phyloP scores from a whole-genome alignment of 2,329 filamentous ascomycete genomes.

The Colletotrichum cuscutae region DNA sequence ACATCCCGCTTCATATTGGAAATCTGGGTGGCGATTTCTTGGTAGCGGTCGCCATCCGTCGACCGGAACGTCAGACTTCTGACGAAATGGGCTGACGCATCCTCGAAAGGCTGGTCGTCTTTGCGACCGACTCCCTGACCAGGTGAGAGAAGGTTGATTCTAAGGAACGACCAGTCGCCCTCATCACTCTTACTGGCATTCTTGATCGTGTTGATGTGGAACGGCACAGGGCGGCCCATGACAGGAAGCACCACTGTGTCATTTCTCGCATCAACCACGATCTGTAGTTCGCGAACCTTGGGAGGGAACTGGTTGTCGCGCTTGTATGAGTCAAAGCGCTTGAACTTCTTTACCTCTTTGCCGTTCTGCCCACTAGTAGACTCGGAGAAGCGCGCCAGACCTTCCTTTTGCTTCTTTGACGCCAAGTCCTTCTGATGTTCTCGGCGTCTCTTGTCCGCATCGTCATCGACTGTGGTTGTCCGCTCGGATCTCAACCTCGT shows the following conservation, averaged over 20 bases:
- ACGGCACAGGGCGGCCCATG: constrained; percentile 96
- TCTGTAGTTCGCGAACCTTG: constrained; percentile 84
- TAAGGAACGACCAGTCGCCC: constrained; percentile 90
- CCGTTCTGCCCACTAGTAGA: constrained; percentile 87
- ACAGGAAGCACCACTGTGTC: constrained; percentile 92
- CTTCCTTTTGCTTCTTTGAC: constrained; percentile 88
- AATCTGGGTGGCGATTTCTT: constrained; percentile 91
- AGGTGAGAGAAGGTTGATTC: constrained; percentile 97
- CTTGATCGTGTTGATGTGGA: constrained; percentile 98
- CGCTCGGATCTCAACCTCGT: constrained; percentile 92
- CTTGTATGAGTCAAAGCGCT: constrained; percentile 99
- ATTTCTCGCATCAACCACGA: constrained; percentile 92
- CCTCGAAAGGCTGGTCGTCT: constrained; percentile 97
- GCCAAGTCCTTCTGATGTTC: constrained; percentile 93
- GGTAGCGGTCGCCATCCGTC: constrained; percentile 86
- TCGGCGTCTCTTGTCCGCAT: constrained; percentile 85
- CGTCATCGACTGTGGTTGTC: constrained; percentile 87
- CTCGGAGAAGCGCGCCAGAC: constrained; percentile 85
- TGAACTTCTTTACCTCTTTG: constrained; percentile 96
- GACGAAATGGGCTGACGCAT: constrained; percentile 94
- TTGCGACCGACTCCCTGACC: constrained; percentile 97
- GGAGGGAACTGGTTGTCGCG: constrained; percentile 92
- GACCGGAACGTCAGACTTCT: constrained; percentile 95
- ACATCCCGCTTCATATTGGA: constrained; percentile 95
- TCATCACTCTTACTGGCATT: constrained; percentile 98